Conservation (phyloP, 495 filamentous ascomycete species). For the Xanthoparmelia taractica region DNA sequence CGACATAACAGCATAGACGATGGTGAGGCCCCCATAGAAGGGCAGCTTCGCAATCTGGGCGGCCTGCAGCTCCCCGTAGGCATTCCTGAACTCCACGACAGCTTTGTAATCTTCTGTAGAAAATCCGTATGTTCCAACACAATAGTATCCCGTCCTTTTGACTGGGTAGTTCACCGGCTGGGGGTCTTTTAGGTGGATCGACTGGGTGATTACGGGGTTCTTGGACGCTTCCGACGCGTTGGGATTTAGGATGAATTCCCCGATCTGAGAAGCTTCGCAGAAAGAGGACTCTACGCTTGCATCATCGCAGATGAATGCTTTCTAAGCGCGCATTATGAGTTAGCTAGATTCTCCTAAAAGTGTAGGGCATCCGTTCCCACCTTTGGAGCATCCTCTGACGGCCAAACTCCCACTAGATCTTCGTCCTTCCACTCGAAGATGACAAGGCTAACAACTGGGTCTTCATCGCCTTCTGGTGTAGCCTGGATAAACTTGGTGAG, state of each 20-base stretch:
- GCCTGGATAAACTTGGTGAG: constrained; percentile 67
- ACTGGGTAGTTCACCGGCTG: constrained; percentile 70
- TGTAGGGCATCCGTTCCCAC: constrained; percentile 7
- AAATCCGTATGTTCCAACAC: constrained; percentile 69
- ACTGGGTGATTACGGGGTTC: constrained; percentile 65
- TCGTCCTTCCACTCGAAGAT: constrained; percentile 93
- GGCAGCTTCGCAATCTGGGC: constrained; percentile 94
- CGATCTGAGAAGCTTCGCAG: constrained; percentile 67
- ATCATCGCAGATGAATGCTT: constrained; percentile 69
- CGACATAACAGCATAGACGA: constrained; percentile 83
- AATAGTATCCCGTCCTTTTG: constrained; percentile 90
- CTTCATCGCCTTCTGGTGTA: constrained; percentile 45
- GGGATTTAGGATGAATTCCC: constrained; percentile 72
- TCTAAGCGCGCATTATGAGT: constrained; percentile 32
- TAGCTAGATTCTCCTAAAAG: neutral
- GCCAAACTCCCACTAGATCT: constrained; percentile 58
- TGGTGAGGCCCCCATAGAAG: constrained; percentile 92
- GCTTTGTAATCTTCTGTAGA: constrained; percentile 61
- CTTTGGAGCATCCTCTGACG: constrained; percentile 20
- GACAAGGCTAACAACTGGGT: constrained; percentile 74
- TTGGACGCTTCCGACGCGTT: constrained; percentile 62
- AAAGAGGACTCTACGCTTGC: constrained; percentile 54
- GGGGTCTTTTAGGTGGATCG: constrained; percentile 73
- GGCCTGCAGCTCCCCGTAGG: constrained; percentile 91
- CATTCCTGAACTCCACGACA: constrained; percentile 85